Conservation (phyloP, 148 eudicot genomes). For the Linanthus parryae region DNA sequence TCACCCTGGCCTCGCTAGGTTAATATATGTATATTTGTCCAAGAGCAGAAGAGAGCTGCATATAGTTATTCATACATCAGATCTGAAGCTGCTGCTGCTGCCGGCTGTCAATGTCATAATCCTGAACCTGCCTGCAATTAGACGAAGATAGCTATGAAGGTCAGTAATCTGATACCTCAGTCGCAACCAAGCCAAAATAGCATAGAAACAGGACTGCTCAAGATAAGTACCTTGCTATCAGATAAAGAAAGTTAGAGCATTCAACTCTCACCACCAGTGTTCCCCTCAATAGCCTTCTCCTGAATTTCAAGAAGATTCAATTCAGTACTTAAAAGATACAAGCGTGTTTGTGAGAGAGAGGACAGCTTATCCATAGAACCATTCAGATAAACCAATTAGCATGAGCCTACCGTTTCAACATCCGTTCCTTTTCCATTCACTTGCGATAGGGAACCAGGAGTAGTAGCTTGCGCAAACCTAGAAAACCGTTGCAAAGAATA, state of each 20-base stretch:
- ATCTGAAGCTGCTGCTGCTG: slow-evolving; percentile 6
- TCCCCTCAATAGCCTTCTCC: slow-evolving; percentile 40
- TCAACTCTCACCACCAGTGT: slow-evolving; percentile 40
- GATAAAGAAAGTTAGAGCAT: background rate
- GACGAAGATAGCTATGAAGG: too few species aligned
- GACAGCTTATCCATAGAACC: background rate
- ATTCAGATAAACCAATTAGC: slow-evolving; percentile 1
- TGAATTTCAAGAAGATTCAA: slow-evolving; percentile 9
- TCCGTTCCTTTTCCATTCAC: slow-evolving; percentile 34
- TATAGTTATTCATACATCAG: slow-evolving; percentile 7
- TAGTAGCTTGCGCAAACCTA: slow-evolving; percentile 57
- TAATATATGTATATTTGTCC: slow-evolving; percentile 1
- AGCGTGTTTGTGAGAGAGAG: background rate
- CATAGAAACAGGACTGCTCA: background rate
- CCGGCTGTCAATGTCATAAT: slow-evolving; percentile 12
- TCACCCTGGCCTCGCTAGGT: slow-evolving; percentile 15
- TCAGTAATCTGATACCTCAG: too few species aligned
- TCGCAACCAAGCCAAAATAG: background rate
- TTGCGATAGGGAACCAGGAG: slow-evolving; percentile 23
- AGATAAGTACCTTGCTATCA: slow-evolving; percentile 13
- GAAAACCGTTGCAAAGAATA: slow-evolving; percentile 6
- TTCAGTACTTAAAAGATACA: background rate
- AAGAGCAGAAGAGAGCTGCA: slow-evolving; percentile 10
- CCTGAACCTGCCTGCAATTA: slow-evolving; percentile 18
- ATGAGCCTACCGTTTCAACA: slow-evolving; percentile 40